Evolutionary conservation across 495 filamentous ascomycete species (phyloP).

Genomic region (Clavariopsis aquatica): DNA sequence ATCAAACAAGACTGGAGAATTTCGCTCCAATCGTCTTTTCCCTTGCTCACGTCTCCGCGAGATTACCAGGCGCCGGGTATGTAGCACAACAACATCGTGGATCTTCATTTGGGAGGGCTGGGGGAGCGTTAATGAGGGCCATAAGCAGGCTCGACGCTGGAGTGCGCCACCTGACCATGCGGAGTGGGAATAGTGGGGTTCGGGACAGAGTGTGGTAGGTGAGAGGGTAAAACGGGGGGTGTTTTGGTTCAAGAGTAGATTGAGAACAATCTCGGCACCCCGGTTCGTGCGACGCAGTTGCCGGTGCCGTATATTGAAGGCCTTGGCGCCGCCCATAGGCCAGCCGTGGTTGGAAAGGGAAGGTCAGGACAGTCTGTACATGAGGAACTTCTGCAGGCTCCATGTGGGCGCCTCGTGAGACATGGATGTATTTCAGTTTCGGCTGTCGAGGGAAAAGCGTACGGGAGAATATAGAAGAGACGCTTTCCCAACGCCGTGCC

Average conservation of each 20-base stretch:
- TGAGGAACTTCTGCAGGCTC: background rate
- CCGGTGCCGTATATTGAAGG: background rate
- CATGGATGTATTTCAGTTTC: background rate
- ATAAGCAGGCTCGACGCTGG: slow-evolving; percentile 8
- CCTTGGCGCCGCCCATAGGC: background rate
- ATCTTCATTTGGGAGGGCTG: background rate
- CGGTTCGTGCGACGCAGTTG: slow-evolving; percentile 6
- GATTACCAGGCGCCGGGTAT: slow-evolving; percentile 16
- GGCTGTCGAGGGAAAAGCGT: background rate
- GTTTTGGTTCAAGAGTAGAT: slow-evolving; percentile 18
- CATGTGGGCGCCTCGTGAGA: background rate
- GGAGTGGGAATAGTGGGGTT: slow-evolving; percentile 16
- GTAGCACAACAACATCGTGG: background rate
- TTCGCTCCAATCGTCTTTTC: slow-evolving; percentile 20
- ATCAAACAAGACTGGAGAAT: background rate
- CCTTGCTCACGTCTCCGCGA: slow-evolving; percentile 3
- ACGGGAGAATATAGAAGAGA: background rate
- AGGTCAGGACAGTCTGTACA: background rate
- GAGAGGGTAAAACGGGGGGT: slow-evolving; percentile 10
- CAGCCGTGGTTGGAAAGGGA: background rate
- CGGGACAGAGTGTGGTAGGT: slow-evolving; percentile 1
- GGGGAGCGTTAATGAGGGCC: background rate
- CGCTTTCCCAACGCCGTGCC: background rate
- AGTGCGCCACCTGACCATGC: slow-evolving; percentile 12
- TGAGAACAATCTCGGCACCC: slow-evolving; percentile 23